Percentiles rank a stretch among this genome's conserved stretches.
Evolutionary conservation across 2,329 filamentous ascomycete species (phyloP).

Genomic region (Cytospora piceae): DNA sequence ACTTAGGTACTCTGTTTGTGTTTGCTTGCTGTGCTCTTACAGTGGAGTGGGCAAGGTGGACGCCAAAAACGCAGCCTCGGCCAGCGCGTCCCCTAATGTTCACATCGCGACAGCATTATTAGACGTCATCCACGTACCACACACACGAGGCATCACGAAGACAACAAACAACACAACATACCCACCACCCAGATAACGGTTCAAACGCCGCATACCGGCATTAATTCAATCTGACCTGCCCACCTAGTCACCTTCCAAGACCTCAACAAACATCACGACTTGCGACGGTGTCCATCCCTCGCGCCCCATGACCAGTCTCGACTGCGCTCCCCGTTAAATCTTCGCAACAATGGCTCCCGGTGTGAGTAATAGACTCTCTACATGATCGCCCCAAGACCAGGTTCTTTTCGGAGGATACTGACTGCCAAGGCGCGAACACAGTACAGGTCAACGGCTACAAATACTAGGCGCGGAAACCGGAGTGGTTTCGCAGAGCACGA

Average conservation of each 20-base stretch:
- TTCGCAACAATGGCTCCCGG: conserved; percentile 45
- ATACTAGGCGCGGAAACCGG: conserved; percentile 62
- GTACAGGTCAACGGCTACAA: conserved; percentile 35
- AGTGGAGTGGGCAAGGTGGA: not conserved
- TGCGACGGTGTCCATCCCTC: conserved; percentile 8
- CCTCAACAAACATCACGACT: conserved; percentile 6
- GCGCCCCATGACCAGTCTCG: conserved; percentile 5
- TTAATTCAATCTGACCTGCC: not conserved
- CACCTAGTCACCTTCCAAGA: not conserved
- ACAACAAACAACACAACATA: not conserved
- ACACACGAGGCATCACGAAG: not conserved
- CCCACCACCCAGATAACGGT: not conserved
- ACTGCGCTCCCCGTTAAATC: conserved; percentile 1
- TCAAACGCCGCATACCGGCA: not conserved
- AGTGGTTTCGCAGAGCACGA: conserved; percentile 62
- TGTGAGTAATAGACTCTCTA: conserved; percentile 35
- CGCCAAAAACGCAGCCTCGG: conserved; percentile 12
- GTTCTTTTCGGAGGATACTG: not conserved
- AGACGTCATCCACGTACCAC: conserved; percentile 15
- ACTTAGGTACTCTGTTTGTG: not conserved
- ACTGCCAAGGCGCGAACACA: conserved; percentile 28
- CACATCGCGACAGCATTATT: conserved; percentile 18
- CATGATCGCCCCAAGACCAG: not conserved
- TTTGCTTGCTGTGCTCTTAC: no score
- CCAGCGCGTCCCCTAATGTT: conserved; percentile 13